These are phyloP conservation scores for Coniella lustricola DNA, from an alignment of 2,329 filamentous ascomycete genomes.

Conservation along the genomic window DNA sequence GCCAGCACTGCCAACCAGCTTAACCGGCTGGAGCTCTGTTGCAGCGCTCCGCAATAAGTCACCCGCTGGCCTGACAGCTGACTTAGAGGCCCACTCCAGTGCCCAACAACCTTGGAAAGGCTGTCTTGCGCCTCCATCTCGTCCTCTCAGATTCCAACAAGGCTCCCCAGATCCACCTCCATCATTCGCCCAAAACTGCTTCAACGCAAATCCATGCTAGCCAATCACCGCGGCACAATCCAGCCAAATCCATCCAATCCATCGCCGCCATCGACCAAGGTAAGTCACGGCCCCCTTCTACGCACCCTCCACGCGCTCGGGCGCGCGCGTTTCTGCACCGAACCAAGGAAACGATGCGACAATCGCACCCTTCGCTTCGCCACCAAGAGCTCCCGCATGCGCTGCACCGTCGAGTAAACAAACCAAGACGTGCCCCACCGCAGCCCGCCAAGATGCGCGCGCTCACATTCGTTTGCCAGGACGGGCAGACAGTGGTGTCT, in stretches of 20 bases:
- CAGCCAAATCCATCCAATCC: constrained; percentile 2
- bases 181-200: constrained; percentile 16
- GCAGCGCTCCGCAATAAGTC: too few species aligned
- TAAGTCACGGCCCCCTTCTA: constrained; percentile 7
- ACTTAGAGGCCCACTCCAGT: constrained; percentile 13
- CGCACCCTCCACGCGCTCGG: not conserved
- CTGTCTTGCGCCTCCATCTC: constrained; percentile 3
- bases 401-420: constrained; percentile 11
- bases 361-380: not conserved
- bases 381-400: not conserved
- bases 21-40: too few species aligned
- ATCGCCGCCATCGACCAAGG: constrained; percentile 15
- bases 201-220: constrained; percentile 13
- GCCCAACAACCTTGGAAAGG: not conserved
- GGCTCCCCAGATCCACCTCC: constrained; percentile 15
- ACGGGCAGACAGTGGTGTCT: not conserved
- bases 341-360: not conserved
- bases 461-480: not conserved
- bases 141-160: constrained; percentile 14
- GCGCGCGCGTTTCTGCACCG: not conserved
- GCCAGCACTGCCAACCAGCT: too few species aligned
- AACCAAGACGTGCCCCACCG: constrained; percentile 2
- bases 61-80: constrained; percentile 7
- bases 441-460: constrained; percentile 2
- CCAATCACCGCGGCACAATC: constrained; percentile 14